These are phyloP conservation scores for Rhynchospora breviuscula DNA, from an alignment of 176 grass and related monocot species.

Conservation along the genomic window DNA sequence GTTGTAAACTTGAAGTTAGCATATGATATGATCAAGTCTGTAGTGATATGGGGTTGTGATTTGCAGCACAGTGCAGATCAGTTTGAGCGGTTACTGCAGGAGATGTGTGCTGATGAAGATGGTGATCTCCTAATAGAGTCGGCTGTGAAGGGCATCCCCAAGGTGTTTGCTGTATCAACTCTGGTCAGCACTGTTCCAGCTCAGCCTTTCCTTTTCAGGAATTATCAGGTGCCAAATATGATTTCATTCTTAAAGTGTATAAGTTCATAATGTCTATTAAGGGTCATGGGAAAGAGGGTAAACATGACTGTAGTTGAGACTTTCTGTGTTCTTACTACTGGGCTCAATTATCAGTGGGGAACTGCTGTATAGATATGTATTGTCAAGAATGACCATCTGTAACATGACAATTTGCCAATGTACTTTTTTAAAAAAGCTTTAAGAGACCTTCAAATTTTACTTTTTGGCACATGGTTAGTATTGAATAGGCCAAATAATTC, in stretches of 20 bases:
- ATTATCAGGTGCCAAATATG: slow-evolving; percentile 57
- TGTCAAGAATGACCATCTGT: background rate
- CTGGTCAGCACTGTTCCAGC: slow-evolving; percentile 90
- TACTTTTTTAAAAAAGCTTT: background rate
- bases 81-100: slow-evolving; percentile 86
- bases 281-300: background rate
- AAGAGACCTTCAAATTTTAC: background rate
- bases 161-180: slow-evolving; percentile 97
- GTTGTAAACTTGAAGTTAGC: background rate
- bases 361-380: background rate
- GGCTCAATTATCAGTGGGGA: background rate
- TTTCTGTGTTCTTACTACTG: background rate
- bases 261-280: background rate
- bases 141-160: slow-evolving; percentile 83
- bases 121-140: slow-evolving; percentile 97
- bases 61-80: slow-evolving; percentile 99
- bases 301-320: background rate
- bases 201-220: slow-evolving; percentile 91
- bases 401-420: background rate
- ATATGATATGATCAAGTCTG: slow-evolving; percentile 16
- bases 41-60: slow-evolving; percentile 21
- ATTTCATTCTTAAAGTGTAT: background rate
- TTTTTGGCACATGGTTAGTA: background rate
- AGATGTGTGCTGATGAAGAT: slow-evolving; percentile 94
- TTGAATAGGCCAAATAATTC: background rate